Evolutionary conservation across 2,329 filamentous ascomycete species (phyloP).

Genomic region (Colletotrichum chrysophilum): DNA sequence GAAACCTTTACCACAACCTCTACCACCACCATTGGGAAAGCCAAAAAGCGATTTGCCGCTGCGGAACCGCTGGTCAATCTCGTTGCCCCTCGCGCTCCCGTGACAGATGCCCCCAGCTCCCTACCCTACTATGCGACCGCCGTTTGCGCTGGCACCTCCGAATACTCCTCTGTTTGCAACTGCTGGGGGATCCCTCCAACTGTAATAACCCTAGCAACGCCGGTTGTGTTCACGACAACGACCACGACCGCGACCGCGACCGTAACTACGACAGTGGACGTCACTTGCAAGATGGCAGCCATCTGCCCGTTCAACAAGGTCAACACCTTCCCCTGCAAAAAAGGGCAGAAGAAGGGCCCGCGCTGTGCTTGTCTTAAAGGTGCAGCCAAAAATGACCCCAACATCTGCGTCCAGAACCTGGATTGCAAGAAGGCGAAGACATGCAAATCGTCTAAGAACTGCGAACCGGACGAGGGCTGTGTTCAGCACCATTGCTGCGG

Average conservation of each 20-base stretch:
- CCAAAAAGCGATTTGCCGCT: too few relatives aligned
- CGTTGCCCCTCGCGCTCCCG: not conserved
- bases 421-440: not conserved
- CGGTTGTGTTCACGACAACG: conserved; percentile 36
- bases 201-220: conserved; percentile 38
- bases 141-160: conserved; percentile 31
- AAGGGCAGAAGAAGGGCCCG: not conserved
- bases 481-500: conserved; percentile 5
- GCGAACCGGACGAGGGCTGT: not conserved
- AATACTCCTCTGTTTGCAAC: conserved; percentile 46
- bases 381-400: not conserved
- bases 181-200: conserved; percentile 47
- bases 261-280: conserved; percentile 30
- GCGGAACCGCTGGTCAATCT: not conserved
- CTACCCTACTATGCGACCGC: conserved; percentile 44
- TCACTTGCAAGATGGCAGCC: not conserved
- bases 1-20: not conserved
- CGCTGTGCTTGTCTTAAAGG: not conserved
- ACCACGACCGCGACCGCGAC: conserved; percentile 44
- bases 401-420: not conserved
- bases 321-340: conserved; percentile 1
- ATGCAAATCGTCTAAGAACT: not conserved
- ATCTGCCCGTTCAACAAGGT: not conserved
- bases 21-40: not conserved
- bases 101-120: conserved; percentile 28